Conservation (phyloP, 2,329 filamentous ascomycete genomes). For the Chaetomium strumarium region DNA sequence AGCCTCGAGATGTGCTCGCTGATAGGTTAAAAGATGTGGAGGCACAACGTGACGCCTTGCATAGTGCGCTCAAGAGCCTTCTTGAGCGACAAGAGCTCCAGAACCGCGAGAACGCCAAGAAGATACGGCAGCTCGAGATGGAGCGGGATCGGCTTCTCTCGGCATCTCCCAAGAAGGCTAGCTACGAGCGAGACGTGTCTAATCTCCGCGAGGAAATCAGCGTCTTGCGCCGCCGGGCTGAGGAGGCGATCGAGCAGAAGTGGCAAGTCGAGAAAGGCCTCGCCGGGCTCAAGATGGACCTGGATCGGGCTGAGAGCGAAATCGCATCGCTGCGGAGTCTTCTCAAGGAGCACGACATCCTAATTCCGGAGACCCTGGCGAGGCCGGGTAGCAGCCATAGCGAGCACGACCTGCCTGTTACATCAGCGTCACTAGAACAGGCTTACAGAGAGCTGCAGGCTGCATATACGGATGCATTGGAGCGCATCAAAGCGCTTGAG, state of each 20-base stretch:
- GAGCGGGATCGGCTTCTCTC: conserved; percentile 71
- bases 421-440: conserved; percentile 64
- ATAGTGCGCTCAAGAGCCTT: conserved; percentile 77
- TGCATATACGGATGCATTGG: conserved; percentile 61
- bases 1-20: conserved; percentile 63
- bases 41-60: conserved; percentile 85
- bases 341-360: conserved; percentile 76
- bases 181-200: conserved; percentile 78
- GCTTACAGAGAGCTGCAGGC: conserved; percentile 71
- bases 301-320: conserved; percentile 92
- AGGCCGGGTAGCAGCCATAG: conserved; percentile 36
- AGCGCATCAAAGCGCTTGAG: conserved; percentile 61
- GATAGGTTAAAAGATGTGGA: conserved; percentile 90
- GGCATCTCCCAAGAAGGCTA: conserved; percentile 63
- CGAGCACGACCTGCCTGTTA: conserved; percentile 43
- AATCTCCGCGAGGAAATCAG: conserved; percentile 79
- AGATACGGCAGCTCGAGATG: conserved; percentile 66
- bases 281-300: conserved; percentile 85
- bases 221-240: conserved; percentile 74
- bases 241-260: conserved; percentile 92
- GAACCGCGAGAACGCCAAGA: conserved; percentile 76
- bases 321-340: conserved; percentile 75
- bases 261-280: conserved; percentile 93
- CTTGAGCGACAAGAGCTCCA: conserved; percentile 82
- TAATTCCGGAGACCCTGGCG: conserved; percentile 57